phyloP scores from a whole-genome alignment of 2,329 filamentous ascomycete genomes.

The Alternaria triticimaculans region DNA sequence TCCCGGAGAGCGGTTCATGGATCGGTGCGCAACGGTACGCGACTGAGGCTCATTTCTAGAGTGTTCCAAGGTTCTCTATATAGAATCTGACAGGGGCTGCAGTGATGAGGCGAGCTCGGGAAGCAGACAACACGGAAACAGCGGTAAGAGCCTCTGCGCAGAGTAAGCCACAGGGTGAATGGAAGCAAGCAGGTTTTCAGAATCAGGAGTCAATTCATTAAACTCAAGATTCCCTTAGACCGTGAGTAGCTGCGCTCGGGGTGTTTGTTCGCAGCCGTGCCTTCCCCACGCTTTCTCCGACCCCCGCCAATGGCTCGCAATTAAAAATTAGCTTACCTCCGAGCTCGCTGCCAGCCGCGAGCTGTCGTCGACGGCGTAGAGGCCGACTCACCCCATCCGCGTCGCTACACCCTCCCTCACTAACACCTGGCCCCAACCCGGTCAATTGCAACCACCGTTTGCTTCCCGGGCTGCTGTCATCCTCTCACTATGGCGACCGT shows the following conservation, averaged over 20 bases:
- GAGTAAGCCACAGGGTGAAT: background rate
- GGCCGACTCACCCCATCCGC: constrained; percentile 31
- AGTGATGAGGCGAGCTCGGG: constrained; percentile 19
- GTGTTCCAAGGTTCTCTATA: constrained; percentile 3
- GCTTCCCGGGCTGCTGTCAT: constrained; percentile 17
- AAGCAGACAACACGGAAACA: background rate
- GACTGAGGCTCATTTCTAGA: constrained; percentile 7
- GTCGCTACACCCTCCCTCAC: constrained; percentile 19
- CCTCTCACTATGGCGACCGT: constrained; percentile 57
- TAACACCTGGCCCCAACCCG: constrained; percentile 15
- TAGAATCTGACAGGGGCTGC: constrained; percentile 11
- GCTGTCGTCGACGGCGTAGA: constrained; percentile 26
- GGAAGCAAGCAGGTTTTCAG: background rate
- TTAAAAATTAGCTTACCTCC: constrained; percentile 35
- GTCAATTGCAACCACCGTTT: constrained; percentile 38
- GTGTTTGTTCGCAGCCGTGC: constrained; percentile 17
- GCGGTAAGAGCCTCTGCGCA: background rate
- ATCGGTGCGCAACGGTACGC: constrained; percentile 10
- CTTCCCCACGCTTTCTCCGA: constrained; percentile 42
- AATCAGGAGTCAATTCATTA: background rate
- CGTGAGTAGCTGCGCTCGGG: background rate
- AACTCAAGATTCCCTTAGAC: background rate
- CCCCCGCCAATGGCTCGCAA: constrained; percentile 26
- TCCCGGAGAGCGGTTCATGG: constrained; percentile 16
- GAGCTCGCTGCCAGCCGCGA: constrained; percentile 34